Percentiles rank a stretch among this genome's conserved stretches.
Conservation (phyloP, 106 monocot species). For the Allium cepa region DNA sequence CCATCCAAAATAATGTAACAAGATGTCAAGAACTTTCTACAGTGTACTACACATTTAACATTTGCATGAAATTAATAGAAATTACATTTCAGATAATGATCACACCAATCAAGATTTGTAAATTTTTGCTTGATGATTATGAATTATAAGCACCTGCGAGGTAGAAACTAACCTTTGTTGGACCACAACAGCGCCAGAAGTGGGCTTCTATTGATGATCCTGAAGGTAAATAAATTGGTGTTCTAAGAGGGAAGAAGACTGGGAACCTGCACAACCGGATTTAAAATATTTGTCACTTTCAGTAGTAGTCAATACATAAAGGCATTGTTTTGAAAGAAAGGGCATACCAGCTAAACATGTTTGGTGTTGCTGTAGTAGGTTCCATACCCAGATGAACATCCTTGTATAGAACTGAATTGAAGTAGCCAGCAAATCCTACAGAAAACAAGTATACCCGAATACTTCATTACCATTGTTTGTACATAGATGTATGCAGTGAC, state of each 20-base stretch:
- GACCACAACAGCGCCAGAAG: constrained; percentile 71
- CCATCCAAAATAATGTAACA: not conserved
- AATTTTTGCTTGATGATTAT: too few species aligned
- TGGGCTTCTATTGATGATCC: constrained; percentile 61
- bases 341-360: constrained; percentile 94
- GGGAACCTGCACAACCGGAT: constrained; percentile 55
- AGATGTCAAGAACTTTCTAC: not conserved
- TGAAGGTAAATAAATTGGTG: constrained; percentile 40
- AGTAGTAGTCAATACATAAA: too few species aligned
- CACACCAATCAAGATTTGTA: too few species aligned
- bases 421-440: constrained; percentile 94
- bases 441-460: not conserved
- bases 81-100: not conserved
- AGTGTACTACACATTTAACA: not conserved
- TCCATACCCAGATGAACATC: constrained; percentile 96
- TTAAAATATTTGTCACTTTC: too few species aligned
- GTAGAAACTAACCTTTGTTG: constrained; percentile 52
- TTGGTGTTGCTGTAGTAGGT: constrained; percentile 75
- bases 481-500: too few species aligned
- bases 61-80: not conserved
- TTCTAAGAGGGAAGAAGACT: constrained; percentile 79
- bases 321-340: too few species aligned
- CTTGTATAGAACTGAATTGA: constrained; percentile 65
- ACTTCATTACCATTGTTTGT: not conserved
- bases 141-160: too few species aligned